phyloP scores from a whole-genome alignment of 2,329 filamentous ascomycete species.

The Colletotrichum sp. region DNA sequence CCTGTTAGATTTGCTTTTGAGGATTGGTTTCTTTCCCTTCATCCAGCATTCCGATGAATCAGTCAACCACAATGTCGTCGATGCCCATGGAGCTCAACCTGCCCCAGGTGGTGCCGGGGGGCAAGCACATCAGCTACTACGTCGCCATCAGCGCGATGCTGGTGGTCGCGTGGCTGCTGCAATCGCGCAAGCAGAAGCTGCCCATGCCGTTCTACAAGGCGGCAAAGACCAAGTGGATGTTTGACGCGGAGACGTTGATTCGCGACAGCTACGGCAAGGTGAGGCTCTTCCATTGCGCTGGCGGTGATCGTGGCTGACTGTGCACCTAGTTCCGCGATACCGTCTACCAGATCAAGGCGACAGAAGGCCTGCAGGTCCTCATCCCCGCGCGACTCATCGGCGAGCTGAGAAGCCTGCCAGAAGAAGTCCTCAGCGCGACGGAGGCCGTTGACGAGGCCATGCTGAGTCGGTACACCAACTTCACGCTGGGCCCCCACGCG shows the following conservation, averaged over 20 bases:
- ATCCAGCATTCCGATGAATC: not conserved
- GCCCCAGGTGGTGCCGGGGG: conserved; percentile 30
- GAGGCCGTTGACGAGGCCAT: conserved; percentile 56
- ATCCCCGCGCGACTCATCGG: conserved; percentile 48
- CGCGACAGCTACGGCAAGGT: conserved; percentile 56
- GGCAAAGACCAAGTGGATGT: conserved; percentile 55
- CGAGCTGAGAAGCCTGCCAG: conserved; percentile 53
- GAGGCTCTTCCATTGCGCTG: not conserved
- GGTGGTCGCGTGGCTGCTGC: conserved; percentile 44
- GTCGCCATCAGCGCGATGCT: conserved; percentile 40
- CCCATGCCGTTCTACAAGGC: conserved; percentile 54
- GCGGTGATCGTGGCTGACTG: not conserved
- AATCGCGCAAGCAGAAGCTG: conserved; percentile 32
- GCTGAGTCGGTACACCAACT: conserved; percentile 56
- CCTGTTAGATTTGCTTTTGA: not conserved
- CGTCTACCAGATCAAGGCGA: conserved; percentile 57
- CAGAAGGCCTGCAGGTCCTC: conserved; percentile 53
- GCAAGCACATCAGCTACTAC: conserved; percentile 44
- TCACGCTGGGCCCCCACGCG: conserved; percentile 50
- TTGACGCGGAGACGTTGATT: conserved; percentile 51
- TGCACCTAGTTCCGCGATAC: conserved; percentile 47
- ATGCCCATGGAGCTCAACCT: conserved; percentile 26
- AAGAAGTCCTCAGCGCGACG: conserved; percentile 52
- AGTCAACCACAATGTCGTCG: conserved; percentile 24
- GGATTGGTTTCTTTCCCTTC: not conserved